Base-by-base conservation (phyloP, 352 stramenopile species). In the Phytophthora fragariaefolia region DNA sequence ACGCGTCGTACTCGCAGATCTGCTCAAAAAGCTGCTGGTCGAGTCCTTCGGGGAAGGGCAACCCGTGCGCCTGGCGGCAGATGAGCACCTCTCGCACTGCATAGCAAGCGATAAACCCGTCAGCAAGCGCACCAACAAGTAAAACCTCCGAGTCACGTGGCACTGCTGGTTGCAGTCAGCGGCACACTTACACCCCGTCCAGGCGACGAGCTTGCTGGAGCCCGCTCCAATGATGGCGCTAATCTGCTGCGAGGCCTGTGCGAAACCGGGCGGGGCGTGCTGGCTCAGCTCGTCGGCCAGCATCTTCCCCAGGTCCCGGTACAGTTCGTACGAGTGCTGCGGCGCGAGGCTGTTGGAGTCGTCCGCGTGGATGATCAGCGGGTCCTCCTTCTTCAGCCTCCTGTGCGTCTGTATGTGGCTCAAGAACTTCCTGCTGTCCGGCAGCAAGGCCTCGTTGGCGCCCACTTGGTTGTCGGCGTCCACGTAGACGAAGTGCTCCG, bases 51-150 rank as follows among this genome's bases (percentile, higher is more conserved):
- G 87, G 85, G 53, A 92, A 76, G 1, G 77, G 49, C 3, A 93
- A 46, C 7, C 76, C 79, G 49, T 95, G 85, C 17, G 86, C 79
- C n/a, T 77, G 68, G 22, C 73, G 77, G 18, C 83, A 92, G 36
- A 90, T 73, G 28, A 95, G 69, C 40, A 92, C 81, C 45, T 95
- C 87, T 8, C 87, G 74, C 43, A 95, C 87, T 95, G 54, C 34
- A 63, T n/a, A 36, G 1, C 45, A 58, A 58, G 4, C 47, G 22
- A 60, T 22, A 26, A 58, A 24, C 15, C 12, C 56, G 27, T 60
- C 36, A 78, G 59, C 20, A 47, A 23, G n/a, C n/a, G n/a, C n/a
- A 23, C 23, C 23, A 54, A n/a, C 5, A 36, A 43, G 36, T 22
- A 17, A n/a, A n/a, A n/a, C n/a, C n/a, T n/a, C n/a, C n/a, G n/a